phyloP scores from a whole-genome alignment of 2,329 filamentous ascomycete genomes.

The Ophiostoma australiae region DNA sequence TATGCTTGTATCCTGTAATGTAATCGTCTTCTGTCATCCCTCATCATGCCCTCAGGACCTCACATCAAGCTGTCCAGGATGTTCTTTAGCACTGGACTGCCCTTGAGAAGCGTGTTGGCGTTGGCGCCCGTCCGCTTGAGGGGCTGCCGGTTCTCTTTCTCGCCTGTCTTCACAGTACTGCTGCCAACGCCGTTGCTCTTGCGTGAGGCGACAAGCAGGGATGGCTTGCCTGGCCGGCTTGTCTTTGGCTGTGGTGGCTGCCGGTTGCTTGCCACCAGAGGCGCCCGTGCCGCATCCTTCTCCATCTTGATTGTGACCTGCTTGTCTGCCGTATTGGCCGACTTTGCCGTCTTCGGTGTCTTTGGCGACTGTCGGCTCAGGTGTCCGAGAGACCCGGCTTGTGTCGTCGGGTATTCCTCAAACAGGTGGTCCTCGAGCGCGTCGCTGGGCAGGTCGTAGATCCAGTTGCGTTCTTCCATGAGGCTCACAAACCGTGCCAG shows the following conservation, averaged over 20 bases:
- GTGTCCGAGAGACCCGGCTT: slow-evolving; percentile 18
- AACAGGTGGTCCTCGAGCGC: slow-evolving; percentile 66
- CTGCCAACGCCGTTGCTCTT: neutral
- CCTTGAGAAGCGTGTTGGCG: slow-evolving; percentile 58
- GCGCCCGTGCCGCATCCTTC: neutral
- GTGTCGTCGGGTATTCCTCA: slow-evolving; percentile 43
- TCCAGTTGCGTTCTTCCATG: slow-evolving; percentile 75
- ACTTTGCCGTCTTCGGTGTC: neutral
- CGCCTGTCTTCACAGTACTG: neutral
- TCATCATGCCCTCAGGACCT: slow-evolving; percentile 6
- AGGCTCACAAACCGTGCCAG: slow-evolving; percentile 69
- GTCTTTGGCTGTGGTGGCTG: slow-evolving; percentile 18
- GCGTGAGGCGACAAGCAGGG: slow-evolving; percentile 28
- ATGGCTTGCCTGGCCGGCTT: slow-evolving; percentile 5
- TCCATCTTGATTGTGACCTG: neutral
- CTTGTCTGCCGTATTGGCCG: neutral
- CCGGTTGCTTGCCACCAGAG: neutral
- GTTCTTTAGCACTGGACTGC: slow-evolving; percentile 65
- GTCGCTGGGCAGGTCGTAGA: slow-evolving; percentile 63
- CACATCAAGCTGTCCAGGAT: slow-evolving; percentile 66
- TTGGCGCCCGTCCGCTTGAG: slow-evolving; percentile 57
- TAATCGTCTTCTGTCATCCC: neutral
- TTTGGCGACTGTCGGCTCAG: neutral
- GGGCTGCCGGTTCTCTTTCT: slow-evolving; percentile 41
- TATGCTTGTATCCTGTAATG: neutral